phyloP scores from a whole-genome alignment of 2,329 filamentous ascomycete species.

The Dothistroma pini region DNA sequence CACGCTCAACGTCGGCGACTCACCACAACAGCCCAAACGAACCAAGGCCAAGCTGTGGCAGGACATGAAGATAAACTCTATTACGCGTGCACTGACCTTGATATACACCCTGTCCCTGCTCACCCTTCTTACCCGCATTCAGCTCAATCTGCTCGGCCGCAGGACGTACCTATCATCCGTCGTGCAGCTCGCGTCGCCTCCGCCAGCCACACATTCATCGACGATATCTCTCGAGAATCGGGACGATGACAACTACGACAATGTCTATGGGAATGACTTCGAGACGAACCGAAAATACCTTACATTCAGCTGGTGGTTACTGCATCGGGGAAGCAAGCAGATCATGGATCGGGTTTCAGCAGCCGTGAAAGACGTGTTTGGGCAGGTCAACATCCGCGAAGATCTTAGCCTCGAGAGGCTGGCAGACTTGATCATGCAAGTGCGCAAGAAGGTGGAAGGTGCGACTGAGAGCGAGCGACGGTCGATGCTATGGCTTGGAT shows the following conservation, averaged over 20 bases:
- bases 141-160: conserved; percentile 93
- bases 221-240: conserved; percentile 90
- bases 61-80: conserved; percentile 91
- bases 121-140: conserved; percentile 87
- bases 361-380: conserved; percentile 88
- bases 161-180: conserved; percentile 95
- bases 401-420: conserved; percentile 78
- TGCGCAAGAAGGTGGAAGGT: conserved; percentile 82
- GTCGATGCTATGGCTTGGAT: conserved; percentile 72
- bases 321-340: conserved; percentile 84
- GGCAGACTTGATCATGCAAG: conserved; percentile 74
- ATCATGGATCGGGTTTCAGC: conserved; percentile 75
- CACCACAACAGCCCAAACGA: conserved; percentile 58
- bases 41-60: conserved; percentile 95
- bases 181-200: conserved; percentile 75
- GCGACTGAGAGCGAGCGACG: conserved; percentile 60
- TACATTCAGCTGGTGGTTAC: conserved; percentile 96
- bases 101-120: conserved; percentile 88
- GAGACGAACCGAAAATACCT: conserved; percentile 94
- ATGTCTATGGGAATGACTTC: conserved; percentile 86
- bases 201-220: conserved; percentile 59
- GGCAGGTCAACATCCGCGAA: conserved; percentile 82
- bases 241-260: conserved; percentile 80
- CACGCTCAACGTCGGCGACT: conserved; percentile 15
- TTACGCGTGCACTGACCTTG: conserved; percentile 85